Evolutionary conservation across 208 protist species (phyloP).

Genomic region (Acanthamoeba quina): DNA sequence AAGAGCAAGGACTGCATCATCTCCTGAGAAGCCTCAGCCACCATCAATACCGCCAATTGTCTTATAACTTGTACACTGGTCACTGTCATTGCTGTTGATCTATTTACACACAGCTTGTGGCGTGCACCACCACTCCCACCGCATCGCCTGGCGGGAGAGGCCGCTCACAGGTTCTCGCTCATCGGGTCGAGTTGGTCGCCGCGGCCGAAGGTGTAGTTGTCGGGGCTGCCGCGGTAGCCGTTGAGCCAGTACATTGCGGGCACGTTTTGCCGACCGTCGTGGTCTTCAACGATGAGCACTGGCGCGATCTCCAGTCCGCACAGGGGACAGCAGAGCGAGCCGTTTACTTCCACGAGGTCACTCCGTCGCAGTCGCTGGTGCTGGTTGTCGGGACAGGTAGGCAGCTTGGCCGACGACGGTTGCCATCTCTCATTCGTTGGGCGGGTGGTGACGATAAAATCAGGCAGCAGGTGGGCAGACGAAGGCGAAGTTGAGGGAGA

Average conservation of each 20-base stretch:
- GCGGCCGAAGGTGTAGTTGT: background rate
- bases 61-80: no score
- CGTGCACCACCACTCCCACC: no score
- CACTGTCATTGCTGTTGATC: no score
- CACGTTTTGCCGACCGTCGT: conserved; percentile 9
- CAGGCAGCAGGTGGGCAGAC: background rate
- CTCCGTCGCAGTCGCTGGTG: background rate
- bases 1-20: conserved; percentile 59
- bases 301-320: conserved; percentile 14
- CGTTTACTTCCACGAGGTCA: conserved; percentile 6
- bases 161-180: background rate
- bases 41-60: no score
- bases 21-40: background rate
- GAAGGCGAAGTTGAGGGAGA: background rate
- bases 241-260: background rate
- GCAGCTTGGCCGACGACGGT: background rate
- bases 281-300: conserved; percentile 8
- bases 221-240: conserved; percentile 9
- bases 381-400: background rate
- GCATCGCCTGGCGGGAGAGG: no score
- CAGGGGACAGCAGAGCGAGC: background rate
- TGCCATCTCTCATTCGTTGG: background rate
- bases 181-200: background rate
- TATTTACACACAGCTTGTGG: background rate
- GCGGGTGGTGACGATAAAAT: background rate